Percentiles rank a stretch among this genome's conserved stretches.
phyloP scores from a whole-genome alignment of 768 basidiomycete genomes.

The Tricholoma hemisulphureum region DNA sequence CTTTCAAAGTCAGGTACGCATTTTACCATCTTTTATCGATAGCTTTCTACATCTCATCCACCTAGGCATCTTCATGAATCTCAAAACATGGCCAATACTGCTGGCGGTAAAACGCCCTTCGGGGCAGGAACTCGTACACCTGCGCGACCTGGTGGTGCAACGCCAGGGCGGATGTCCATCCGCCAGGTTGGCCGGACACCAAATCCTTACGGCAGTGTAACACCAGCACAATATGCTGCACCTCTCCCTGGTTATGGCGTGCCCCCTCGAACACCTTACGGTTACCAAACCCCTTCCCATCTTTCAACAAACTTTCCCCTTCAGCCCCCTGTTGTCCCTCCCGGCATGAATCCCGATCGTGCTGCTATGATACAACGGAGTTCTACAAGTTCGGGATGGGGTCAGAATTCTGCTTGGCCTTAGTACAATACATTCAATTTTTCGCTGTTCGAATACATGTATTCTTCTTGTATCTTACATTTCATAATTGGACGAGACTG shows the following conservation, averaged over 20 bases:
- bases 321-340: slow-evolving; percentile 45
- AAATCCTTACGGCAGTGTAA: slow-evolving; percentile 50
- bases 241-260: slow-evolving; percentile 15
- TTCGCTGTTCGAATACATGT: not conserved
- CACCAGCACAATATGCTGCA: not conserved
- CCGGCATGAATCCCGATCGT: slow-evolving; percentile 66
- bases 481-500: not conserved
- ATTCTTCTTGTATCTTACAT: not conserved
- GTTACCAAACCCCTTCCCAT: slow-evolving; percentile 52
- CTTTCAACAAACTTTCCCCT: slow-evolving; percentile 38
- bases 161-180: slow-evolving; percentile 78
- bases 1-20: slow-evolving; percentile 85
- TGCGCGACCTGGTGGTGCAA: slow-evolving; percentile 70
- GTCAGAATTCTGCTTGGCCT: slow-evolving; percentile 18
- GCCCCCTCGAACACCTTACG: slow-evolving; percentile 37
- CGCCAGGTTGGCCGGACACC: slow-evolving; percentile 75
- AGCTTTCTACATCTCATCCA: slow-evolving; percentile 8
- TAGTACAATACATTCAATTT: slow-evolving; percentile 3
- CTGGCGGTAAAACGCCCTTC: slow-evolving; percentile 79
- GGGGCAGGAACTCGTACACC: slow-evolving; percentile 75
- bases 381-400: slow-evolving; percentile 23
- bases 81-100: slow-evolving; percentile 50
- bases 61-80: slow-evolving; percentile 75
- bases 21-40: not conserved
- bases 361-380: slow-evolving; percentile 60